Evolutionary conservation across 31 red algal genomes (phyloP).

Genomic region (Endocladia muricata): DNA sequence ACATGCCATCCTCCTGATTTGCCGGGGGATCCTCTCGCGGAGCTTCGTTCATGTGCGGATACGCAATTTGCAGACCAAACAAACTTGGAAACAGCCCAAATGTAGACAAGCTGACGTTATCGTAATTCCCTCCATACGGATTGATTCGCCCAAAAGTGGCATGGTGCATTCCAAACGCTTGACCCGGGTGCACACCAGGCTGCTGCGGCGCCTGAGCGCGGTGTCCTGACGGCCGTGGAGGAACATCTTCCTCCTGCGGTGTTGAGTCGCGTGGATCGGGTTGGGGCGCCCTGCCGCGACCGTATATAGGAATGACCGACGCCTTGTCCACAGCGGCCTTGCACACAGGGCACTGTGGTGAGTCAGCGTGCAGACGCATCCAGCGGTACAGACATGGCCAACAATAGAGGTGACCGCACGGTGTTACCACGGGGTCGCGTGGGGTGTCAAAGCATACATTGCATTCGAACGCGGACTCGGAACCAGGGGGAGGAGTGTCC

Average conservation of each 20-base stretch:
- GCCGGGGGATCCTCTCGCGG: slow-evolving; percentile 31
- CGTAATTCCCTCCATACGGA: slow-evolving; percentile 46
- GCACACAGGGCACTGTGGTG: slow-evolving; percentile 88
- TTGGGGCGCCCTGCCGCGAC: slow-evolving; percentile 50
- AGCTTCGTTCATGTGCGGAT: slow-evolving; percentile 61
- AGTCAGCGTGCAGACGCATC: slow-evolving; percentile 71
- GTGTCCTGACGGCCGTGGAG: slow-evolving; percentile 65
- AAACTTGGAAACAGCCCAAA: slow-evolving; percentile 78
- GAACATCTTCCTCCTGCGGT: slow-evolving; percentile 37
- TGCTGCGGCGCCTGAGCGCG: slow-evolving; percentile 12
- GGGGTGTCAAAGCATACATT: slow-evolving; percentile 94
- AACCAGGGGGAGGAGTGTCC: neutral
- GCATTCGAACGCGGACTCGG: slow-evolving; percentile 84
- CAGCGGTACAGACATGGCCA: slow-evolving; percentile 92
- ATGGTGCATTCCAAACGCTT: slow-evolving; percentile 45
- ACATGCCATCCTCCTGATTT: slow-evolving; percentile 52
- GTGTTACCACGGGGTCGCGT: slow-evolving; percentile 88
- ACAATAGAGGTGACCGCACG: slow-evolving; percentile 97
- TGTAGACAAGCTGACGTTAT: slow-evolving; percentile 27
- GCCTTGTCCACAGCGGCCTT: slow-evolving; percentile 67
- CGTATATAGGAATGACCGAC: slow-evolving; percentile 94
- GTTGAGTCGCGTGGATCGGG: slow-evolving; percentile 37
- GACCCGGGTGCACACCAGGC: slow-evolving; percentile 11
- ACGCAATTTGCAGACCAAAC: slow-evolving; percentile 84
- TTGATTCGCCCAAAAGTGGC: slow-evolving; percentile 57